Evolutionary conservation across 1,284 basidiomycete species (phyloP).

Genomic region (Malassezia japonica): DNA sequence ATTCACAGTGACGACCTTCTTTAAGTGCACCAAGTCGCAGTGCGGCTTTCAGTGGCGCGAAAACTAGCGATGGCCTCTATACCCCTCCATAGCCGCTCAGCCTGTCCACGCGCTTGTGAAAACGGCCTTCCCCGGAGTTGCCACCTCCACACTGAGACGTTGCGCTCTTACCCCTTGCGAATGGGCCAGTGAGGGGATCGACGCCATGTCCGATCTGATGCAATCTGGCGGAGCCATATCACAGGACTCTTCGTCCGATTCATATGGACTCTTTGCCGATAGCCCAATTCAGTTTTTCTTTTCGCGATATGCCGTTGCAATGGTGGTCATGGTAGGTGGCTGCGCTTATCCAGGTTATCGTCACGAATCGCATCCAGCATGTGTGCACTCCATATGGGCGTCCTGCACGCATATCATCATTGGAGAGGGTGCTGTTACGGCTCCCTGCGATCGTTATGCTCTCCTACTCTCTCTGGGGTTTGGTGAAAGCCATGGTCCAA

Average conservation of each 20-base stretch:
- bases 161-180: too few relatives aligned
- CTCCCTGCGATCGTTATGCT: slow-evolving; percentile 30
- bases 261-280: slow-evolving; percentile 13
- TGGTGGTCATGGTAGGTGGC: slow-evolving; percentile 23
- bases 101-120: too few relatives aligned
- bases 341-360: slow-evolving; percentile 17
- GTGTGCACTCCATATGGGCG: slow-evolving; percentile 36
- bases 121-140: too few relatives aligned
- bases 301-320: slow-evolving; percentile 30
- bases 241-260: too few relatives aligned
- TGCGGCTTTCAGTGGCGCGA: slow-evolving; percentile 44
- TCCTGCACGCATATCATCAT: slow-evolving; percentile 19
- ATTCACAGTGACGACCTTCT: slow-evolving; percentile 41
- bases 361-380: slow-evolving; percentile 40
- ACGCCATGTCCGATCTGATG: background rate
- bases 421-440: slow-evolving; percentile 25
- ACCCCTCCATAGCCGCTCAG: too few relatives aligned
- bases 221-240: too few relatives aligned
- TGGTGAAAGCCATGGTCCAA: slow-evolving; percentile 21
- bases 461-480: slow-evolving; percentile 16
- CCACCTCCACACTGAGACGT: too few relatives aligned
- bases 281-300: slow-evolving; percentile 34
- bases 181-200: background rate
- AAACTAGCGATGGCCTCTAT: slow-evolving; percentile 24
- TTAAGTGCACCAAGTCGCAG: slow-evolving; percentile 32